Evolutionary conservation across 768 basidiomycete species (phyloP).

Genomic region (Macrolepiota fuliginosa): DNA sequence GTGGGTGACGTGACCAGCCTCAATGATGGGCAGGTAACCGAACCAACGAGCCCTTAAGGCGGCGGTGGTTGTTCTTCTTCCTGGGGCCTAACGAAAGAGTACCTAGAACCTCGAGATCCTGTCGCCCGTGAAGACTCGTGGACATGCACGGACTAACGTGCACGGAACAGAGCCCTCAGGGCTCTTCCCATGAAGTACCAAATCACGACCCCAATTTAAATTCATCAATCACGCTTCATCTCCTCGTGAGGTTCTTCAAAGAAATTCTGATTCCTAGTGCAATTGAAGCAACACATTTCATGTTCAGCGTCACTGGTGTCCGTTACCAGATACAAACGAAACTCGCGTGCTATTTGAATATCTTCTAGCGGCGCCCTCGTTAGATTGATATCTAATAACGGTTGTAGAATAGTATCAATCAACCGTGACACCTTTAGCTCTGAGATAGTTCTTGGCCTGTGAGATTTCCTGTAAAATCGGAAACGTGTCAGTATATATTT

Average conservation of each 20-base stretch:
- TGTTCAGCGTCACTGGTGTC: background rate
- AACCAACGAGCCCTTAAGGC: background rate
- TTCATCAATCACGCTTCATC: slow-evolving; percentile 6
- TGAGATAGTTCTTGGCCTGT: slow-evolving; percentile 50
- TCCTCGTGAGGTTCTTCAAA: slow-evolving; percentile 1
- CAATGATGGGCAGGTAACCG: background rate
- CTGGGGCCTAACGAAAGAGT: background rate
- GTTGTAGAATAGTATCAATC: slow-evolving; percentile 31
- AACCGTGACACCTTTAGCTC: slow-evolving; percentile 57
- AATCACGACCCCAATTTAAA: slow-evolving; percentile 4
- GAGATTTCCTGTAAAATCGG: slow-evolving; percentile 52
- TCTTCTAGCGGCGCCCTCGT: background rate
- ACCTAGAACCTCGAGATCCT: background rate
- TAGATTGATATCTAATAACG: background rate
- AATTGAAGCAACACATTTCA: background rate
- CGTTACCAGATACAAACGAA: slow-evolving; percentile 3
- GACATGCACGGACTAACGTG: background rate
- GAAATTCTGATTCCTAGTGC: slow-evolving; percentile 11
- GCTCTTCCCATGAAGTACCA: slow-evolving; percentile 5
- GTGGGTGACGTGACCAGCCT: background rate
- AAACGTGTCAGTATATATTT: slow-evolving; percentile 8
- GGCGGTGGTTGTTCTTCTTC: background rate
- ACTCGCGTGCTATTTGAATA: background rate
- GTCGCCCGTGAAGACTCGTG: background rate
- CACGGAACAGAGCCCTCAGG: background rate